Evolutionary conservation across 129 eudicot genomes (phyloP).

Genomic region (Flaveria brownii): DNA sequence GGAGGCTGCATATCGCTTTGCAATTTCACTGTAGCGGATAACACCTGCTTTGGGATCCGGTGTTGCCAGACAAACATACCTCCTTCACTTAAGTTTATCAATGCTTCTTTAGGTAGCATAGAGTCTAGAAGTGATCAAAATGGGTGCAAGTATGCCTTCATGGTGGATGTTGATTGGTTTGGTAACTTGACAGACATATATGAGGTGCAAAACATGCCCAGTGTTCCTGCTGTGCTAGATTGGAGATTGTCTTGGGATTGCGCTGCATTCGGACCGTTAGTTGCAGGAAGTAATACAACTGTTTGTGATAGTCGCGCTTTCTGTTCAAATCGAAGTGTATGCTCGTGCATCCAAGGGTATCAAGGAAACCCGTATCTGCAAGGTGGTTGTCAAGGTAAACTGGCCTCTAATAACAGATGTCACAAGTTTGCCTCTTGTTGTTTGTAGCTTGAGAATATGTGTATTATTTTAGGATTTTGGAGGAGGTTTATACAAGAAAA

Average conservation of each 20-base stretch:
- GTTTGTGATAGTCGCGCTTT: conserved; percentile 24
- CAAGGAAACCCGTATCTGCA: conserved; percentile 40
- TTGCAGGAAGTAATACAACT: conserved; percentile 11
- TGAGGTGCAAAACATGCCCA: conserved; percentile 9
- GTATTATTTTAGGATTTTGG: neutral
- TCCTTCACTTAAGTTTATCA: conserved; percentile 33
- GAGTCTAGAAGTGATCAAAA: conserved; percentile 14
- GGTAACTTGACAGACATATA: conserved; percentile 16
- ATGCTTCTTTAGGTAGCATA: conserved; percentile 32
- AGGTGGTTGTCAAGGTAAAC: conserved; percentile 40
- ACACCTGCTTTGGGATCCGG: conserved; percentile 33
- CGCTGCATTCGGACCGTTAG: conserved; percentile 10
- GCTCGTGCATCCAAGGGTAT: conserved; percentile 30
- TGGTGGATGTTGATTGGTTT: conserved; percentile 34
- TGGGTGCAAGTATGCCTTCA: conserved; percentile 38
- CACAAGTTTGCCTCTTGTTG: too few relatives aligned
- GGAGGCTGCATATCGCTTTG: conserved; percentile 40
- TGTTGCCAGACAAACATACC: conserved; percentile 41
- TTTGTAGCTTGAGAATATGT: neutral
- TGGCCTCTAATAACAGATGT: neutral
- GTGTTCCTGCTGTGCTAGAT: conserved; percentile 25
- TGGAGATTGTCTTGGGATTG: conserved; percentile 26
- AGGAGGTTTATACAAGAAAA: neutral
- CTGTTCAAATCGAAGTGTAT: conserved; percentile 28
- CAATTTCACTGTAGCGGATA: conserved; percentile 18